Percentiles rank a stretch among this genome's conserved stretches.
phyloP scores from a whole-genome alignment of 176 grass and related monocot species.

The Oryza longistaminata region DNA sequence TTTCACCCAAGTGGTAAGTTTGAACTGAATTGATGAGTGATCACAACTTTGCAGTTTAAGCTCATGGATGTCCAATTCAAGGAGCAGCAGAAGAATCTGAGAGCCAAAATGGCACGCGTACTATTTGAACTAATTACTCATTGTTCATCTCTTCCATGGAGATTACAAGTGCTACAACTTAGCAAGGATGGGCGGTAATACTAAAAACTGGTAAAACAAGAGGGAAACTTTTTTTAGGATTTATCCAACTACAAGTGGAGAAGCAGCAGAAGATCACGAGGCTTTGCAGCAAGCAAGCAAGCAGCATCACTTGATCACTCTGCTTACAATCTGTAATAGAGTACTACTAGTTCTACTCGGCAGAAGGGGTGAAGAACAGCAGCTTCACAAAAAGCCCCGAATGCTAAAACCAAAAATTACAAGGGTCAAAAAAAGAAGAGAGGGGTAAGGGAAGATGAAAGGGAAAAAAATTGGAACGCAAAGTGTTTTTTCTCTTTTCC shows the following conservation, averaged over 20 bases:
- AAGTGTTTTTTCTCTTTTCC: constrained; percentile 45
- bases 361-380: constrained; percentile 20
- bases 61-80: background rate
- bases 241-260: constrained; percentile 9
- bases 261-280: constrained; percentile 13
- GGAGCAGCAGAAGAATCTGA: background rate
- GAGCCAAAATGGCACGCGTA: background rate
- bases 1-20: background rate
- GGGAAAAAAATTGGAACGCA: background rate
- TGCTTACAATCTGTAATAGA: constrained; percentile 10
- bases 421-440: constrained; percentile 32
- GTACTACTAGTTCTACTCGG: background rate
- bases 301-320: constrained; percentile 8
- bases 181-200: background rate
- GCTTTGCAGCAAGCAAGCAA: constrained; percentile 7
- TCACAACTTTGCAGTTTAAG: background rate
- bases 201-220: background rate
- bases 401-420: constrained; percentile 42
- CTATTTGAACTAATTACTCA: background rate
- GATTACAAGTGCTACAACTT: background rate
- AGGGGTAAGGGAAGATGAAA: background rate
- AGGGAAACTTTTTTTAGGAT: background rate
- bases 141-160: constrained; percentile 30
- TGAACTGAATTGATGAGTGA: background rate
- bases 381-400: constrained; percentile 28